phyloP scores from a whole-genome alignment of 2,329 filamentous ascomycete species.

The Botrytis squamosa region DNA sequence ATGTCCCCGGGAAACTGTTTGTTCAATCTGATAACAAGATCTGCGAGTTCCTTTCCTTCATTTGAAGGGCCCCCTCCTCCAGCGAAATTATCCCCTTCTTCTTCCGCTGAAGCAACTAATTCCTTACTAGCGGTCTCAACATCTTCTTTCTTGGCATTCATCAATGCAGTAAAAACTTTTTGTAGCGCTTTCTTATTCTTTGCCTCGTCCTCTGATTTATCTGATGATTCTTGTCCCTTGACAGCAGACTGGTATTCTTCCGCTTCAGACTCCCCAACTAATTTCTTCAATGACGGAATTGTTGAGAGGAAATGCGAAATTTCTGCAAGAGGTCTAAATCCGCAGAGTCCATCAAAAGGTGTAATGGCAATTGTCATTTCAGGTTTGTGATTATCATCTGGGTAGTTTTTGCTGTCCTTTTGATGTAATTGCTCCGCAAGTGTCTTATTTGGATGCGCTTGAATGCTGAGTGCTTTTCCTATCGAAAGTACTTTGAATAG shows the following conservation, averaged over 20 bases:
- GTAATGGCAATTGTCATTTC: constrained; percentile 99
- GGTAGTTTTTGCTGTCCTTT: constrained; percentile 89
- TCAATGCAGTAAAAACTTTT: constrained; percentile 72
- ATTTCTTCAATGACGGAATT: constrained; percentile 60
- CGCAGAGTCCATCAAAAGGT: constrained; percentile 92
- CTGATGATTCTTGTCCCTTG: constrained; percentile 52
- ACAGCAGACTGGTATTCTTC: constrained; percentile 53
- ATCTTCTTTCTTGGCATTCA: constrained; percentile 70
- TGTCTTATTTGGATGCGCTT: constrained; percentile 95
- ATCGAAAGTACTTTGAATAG: constrained; percentile 98
- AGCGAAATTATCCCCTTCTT: constrained; percentile 71
- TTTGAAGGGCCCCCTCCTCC: constrained; percentile 68
- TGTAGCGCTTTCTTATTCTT: constrained; percentile 78
- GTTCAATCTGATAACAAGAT: constrained; percentile 75
- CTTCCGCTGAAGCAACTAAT: constrained; percentile 69
- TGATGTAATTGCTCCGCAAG: constrained; percentile 86
- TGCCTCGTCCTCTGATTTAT: constrained; percentile 43
- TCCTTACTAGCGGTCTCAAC: constrained; percentile 64
- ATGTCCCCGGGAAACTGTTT: constrained; percentile 85
- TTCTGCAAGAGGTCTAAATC: constrained; percentile 84
- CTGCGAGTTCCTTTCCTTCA: constrained; percentile 66
- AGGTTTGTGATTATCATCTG: constrained; percentile 98
- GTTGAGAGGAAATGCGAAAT: constrained; percentile 73
- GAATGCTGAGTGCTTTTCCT: constrained; percentile 92
- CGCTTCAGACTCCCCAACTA: constrained; percentile 66